Evolutionary conservation across 2,329 filamentous ascomycete species (phyloP).

Genomic region (Daldinia sp.): DNA sequence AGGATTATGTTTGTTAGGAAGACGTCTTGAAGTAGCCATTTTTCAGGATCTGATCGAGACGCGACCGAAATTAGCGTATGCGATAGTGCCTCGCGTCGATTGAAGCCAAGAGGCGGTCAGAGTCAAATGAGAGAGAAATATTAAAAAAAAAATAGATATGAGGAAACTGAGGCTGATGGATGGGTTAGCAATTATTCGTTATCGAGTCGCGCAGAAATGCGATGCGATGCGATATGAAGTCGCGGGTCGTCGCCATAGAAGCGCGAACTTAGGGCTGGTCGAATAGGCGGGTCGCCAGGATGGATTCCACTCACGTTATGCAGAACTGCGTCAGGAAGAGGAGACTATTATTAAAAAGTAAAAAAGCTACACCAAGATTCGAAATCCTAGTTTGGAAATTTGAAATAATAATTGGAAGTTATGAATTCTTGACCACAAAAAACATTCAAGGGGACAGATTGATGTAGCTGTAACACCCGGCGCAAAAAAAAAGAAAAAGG

Average conservation of each 20-base stretch:
- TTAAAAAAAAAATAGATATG: constrained; percentile 37
- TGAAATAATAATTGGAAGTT: constrained; percentile 2
- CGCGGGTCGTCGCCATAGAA: constrained; percentile 41
- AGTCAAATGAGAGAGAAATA: constrained; percentile 17
- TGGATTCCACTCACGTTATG: constrained; percentile 45
- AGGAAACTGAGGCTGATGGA: constrained; percentile 36
- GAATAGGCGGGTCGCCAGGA: constrained; percentile 41
- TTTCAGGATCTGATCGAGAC: constrained; percentile 35
- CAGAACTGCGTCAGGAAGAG: constrained; percentile 29
- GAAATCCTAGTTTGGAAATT: constrained; percentile 17
- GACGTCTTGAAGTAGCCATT: constrained; percentile 54
- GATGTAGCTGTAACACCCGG: constrained; percentile 38
- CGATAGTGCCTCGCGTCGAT: constrained; percentile 15
- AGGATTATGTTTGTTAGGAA: constrained; percentile 71
- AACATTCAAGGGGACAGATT: constrained; percentile 22
- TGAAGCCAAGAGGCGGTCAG: constrained; percentile 18
- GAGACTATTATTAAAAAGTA: constrained; percentile 9
- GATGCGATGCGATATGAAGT: constrained; percentile 37
- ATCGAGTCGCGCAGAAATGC: constrained; percentile 39
- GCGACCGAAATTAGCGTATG: constrained; percentile 35
- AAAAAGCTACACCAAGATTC: constrained; percentile 9
- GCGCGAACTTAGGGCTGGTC: constrained; percentile 36
- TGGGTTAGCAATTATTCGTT: constrained; percentile 42
- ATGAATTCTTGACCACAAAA: constrained; percentile 15
- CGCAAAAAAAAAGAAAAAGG: constrained; percentile 39